Evolutionary conservation across 225 moss, liverwort and hornwort species (phyloP).

Genomic region (Thuidium tamariscinum): DNA sequence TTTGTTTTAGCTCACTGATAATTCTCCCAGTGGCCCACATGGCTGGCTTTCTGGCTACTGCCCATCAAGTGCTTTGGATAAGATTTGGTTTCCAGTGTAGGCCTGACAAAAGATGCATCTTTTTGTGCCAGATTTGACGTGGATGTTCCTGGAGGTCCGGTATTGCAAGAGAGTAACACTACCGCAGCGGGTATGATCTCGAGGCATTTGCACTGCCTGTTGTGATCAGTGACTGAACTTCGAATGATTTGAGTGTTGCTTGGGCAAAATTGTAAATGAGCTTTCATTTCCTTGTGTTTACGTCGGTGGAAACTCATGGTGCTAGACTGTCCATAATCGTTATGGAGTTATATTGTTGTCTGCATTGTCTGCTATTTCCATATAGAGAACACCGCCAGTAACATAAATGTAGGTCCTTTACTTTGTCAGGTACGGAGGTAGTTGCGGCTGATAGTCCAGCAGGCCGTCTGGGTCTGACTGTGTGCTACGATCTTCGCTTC

Average conservation of each 20-base stretch:
- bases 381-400: not conserved
- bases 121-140: conserved; percentile 65
- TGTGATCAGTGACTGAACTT: not conserved
- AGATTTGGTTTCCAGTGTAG: not conserved
- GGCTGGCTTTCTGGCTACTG: not conserved
- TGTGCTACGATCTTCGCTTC: conserved; percentile 95
- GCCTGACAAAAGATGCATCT: not conserved
- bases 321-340: not conserved
- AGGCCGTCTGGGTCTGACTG: conserved; percentile 75
- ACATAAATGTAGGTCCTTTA: not conserved
- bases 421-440: conserved; percentile 51
- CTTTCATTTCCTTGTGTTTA: not conserved
- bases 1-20: not conserved
- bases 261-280: not conserved
- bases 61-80: not conserved
- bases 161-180: conserved; percentile 70
- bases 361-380: not conserved
- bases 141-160: conserved; percentile 86
- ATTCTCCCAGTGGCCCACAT: not conserved
- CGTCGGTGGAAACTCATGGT: not conserved
- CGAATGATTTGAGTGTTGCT: not conserved
- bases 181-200: conserved; percentile 54
- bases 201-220: not conserved
- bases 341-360: not conserved
- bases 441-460: conserved; percentile 67